These are phyloP conservation scores for Logfia minima DNA, from an alignment of 129 eudicot species.

Conservation along the genomic window DNA sequence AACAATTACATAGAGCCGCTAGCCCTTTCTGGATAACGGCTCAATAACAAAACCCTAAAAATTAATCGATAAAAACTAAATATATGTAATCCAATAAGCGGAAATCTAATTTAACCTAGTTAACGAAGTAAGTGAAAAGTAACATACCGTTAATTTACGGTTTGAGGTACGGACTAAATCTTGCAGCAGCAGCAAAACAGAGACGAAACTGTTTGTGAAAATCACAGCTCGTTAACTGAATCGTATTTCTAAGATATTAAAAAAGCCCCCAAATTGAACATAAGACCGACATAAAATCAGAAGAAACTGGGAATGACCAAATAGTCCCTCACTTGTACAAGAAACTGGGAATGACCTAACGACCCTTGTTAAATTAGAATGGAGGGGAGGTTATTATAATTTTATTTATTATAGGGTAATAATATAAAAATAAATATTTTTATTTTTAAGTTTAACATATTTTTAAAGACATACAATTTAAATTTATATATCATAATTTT, in stretches of 20 bases:
- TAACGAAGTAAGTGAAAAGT: background rate
- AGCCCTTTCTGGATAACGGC: too few relatives aligned
- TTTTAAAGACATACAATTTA: too few relatives aligned
- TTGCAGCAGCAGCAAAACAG: background rate
- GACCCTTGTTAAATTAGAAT: too few relatives aligned
- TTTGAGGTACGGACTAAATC: background rate
- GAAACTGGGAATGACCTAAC: background rate
- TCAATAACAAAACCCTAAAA: background rate
- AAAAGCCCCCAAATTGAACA: background rate
- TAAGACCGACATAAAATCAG: background rate
- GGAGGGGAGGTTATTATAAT: too few relatives aligned
- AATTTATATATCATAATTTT: too few relatives aligned
- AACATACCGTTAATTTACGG: conserved; percentile 15
- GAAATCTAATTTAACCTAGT: conserved; percentile 2
- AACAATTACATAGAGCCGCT: too few relatives aligned
- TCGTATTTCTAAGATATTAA: background rate
- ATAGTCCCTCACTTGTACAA: conserved; percentile 8
- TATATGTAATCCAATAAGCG: background rate
- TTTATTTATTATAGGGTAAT: too few relatives aligned
- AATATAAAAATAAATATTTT: too few relatives aligned
- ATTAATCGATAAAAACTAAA: background rate
- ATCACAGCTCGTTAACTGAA: background rate
- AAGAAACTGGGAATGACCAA: conserved; percentile 1
- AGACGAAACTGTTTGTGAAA: background rate
- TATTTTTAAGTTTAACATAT: too few relatives aligned